Conservation (phyloP, 805 yeast species). For the Candida anglica region DNA sequence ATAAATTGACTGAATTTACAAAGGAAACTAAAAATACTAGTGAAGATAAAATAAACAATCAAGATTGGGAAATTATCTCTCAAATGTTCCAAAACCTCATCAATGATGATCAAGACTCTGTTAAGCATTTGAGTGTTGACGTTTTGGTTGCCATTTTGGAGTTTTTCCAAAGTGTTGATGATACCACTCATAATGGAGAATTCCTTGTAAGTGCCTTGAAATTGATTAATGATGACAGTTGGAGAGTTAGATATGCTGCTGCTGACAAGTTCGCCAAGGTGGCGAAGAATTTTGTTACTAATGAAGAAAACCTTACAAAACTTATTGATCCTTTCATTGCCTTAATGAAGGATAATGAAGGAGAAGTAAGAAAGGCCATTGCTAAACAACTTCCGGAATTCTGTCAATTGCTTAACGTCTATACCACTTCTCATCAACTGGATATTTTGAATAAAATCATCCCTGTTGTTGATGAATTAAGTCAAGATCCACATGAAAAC, state of each 20-base stretch:
- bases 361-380: constrained; percentile 93
- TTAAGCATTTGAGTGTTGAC: constrained; percentile 84
- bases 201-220: constrained; percentile 62
- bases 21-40: constrained; percentile 9
- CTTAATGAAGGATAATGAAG: constrained; percentile 87
- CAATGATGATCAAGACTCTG: constrained; percentile 91
- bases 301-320: constrained; percentile 52
- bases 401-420: constrained; percentile 45
- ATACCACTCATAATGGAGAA: constrained; percentile 56
- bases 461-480: constrained; percentile 78
- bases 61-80: constrained; percentile 75
- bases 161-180: constrained; percentile 57
- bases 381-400: constrained; percentile 87
- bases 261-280: constrained; percentile 87
- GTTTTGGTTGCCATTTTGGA: constrained; percentile 77
- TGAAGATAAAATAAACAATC: constrained; percentile 39
- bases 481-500: constrained; percentile 87
- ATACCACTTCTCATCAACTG: constrained; percentile 28
- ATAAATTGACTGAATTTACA: constrained; percentile 44
- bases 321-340: constrained; percentile 68
- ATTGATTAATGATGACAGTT: constrained; percentile 82
- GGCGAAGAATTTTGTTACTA: constrained; percentile 58
- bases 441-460: constrained; percentile 62
- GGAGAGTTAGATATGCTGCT: constrained; percentile 98
- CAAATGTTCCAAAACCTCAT: constrained; percentile 76